Conservation (phyloP, 192 early-diverging fungal genomes). For the Anaeromyces robustus region DNA sequence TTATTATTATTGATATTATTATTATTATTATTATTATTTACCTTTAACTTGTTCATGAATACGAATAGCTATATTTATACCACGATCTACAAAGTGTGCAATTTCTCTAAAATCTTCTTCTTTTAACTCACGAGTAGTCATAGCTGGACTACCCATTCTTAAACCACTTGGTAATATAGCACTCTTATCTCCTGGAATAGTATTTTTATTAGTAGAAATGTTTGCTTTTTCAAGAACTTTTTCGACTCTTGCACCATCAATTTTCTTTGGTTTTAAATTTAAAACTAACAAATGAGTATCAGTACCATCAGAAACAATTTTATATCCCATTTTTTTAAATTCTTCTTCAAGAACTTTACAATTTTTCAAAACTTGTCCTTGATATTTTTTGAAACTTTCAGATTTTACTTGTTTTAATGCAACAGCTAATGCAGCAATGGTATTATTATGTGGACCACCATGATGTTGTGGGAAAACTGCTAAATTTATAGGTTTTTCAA, state of each 20-base stretch:
- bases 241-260: conserved; percentile 94
- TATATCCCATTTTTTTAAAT: conserved; percentile 53
- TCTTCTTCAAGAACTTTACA: conserved; percentile 72
- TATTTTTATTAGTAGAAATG: conserved; percentile 98
- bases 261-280: conserved; percentile 63
- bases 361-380: conserved; percentile 78
- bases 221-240: conserved; percentile 89
- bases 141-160: conserved; percentile 87
- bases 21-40: conserved; percentile 4
- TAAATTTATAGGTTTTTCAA: conserved; percentile 89
- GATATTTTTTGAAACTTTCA: conserved; percentile 78
- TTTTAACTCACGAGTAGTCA: conserved; percentile 83
- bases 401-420: conserved; percentile 79
- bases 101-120: conserved; percentile 82
- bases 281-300: conserved; percentile 90
- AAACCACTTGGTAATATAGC: conserved; percentile 89
- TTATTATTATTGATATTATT: background rate
- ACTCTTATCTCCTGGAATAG: conserved; percentile 87
- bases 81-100: conserved; percentile 73
- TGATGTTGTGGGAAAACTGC: conserved; percentile 98
- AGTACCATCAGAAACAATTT: conserved; percentile 81
- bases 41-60: conserved; percentile 42
- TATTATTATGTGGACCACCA: conserved; percentile 99
- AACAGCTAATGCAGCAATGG: conserved; percentile 87
- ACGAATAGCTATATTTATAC: conserved; percentile 63